phyloP scores from a whole-genome alignment of 2,329 filamentous ascomycete genomes.

The Aspergillus nomiae region DNA sequence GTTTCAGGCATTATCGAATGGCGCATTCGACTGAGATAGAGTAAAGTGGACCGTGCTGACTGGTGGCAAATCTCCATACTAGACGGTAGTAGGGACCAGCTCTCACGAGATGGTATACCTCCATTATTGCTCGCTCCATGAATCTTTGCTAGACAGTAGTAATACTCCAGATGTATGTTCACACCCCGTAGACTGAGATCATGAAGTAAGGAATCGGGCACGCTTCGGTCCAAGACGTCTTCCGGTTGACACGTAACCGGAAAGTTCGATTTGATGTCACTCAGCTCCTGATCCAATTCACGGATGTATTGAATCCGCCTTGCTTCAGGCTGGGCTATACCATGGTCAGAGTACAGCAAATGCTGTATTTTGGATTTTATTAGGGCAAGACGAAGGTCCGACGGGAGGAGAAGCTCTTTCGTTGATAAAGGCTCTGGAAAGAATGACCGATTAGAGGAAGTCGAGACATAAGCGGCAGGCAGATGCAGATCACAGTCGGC shows the following conservation, averaged over 20 bases:
- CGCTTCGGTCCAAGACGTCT: constrained; percentile 17
- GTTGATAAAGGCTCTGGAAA: constrained; percentile 23
- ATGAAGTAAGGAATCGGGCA: constrained; percentile 25
- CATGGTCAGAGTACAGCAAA: constrained; percentile 22
- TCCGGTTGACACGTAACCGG: constrained; percentile 23
- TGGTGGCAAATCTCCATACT: constrained; percentile 26
- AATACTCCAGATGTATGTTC: constrained; percentile 29
- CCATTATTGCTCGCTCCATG: constrained; percentile 19
- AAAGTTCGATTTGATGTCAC: constrained; percentile 20
- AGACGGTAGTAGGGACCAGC: constrained; percentile 21
- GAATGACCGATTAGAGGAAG: constrained; percentile 23
- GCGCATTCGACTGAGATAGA: constrained; percentile 22
- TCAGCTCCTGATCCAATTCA: constrained; percentile 26
- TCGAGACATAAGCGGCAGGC: constrained; percentile 21
- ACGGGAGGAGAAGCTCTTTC: constrained; percentile 26
- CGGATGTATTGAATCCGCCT: constrained; percentile 25
- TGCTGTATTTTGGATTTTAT: constrained; percentile 27
- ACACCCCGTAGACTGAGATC: constrained; percentile 28
- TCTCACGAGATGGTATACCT: constrained; percentile 4
- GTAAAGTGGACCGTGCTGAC: constrained; percentile 24
- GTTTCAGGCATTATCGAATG: constrained; percentile 22
- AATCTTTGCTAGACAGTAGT: constrained; percentile 27
- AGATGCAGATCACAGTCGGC: constrained; percentile 26
- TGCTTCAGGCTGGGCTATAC: constrained; percentile 18
- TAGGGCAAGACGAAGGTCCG: constrained; percentile 25